These are phyloP conservation scores for Xylaria sp. DNA, from an alignment of 2,329 filamentous ascomycete genomes.

Conservation along the genomic window DNA sequence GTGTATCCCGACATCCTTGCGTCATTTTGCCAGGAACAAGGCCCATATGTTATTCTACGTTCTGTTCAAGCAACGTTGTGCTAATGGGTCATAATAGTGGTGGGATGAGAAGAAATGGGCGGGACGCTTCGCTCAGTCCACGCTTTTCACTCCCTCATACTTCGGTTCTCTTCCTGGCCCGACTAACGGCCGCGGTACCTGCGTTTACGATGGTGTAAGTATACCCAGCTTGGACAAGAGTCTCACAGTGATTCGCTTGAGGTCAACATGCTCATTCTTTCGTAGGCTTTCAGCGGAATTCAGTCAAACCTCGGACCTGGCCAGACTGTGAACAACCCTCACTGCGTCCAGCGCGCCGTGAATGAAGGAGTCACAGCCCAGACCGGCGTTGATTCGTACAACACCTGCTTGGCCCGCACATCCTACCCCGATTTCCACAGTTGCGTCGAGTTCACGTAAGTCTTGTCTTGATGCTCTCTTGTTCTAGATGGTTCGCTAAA, in stretches of 20 bases:
- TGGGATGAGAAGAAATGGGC: slow-evolving; percentile 53
- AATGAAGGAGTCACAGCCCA: slow-evolving; percentile 46
- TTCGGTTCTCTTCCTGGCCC: slow-evolving; percentile 47
- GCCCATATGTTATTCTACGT: neutral
- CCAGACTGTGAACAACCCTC: slow-evolving; percentile 44
- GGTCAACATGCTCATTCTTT: slow-evolving; percentile 24
- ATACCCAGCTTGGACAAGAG: neutral
- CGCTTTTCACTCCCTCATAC: slow-evolving; percentile 47
- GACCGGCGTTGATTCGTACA: slow-evolving; percentile 43
- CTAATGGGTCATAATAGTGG: slow-evolving; percentile 39
- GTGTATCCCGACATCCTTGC: neutral
- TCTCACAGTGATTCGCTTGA: neutral
- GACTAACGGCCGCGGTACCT: slow-evolving; percentile 46
- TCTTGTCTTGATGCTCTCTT: neutral
- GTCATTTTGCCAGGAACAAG: neutral
- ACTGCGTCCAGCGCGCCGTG: slow-evolving; percentile 51
- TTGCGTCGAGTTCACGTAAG: slow-evolving; percentile 49
- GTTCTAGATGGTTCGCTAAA: slow-evolving; percentile 24
- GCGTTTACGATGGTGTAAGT: slow-evolving; percentile 45
- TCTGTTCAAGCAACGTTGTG: neutral
- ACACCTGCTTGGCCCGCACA: slow-evolving; percentile 44
- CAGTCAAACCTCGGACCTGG: slow-evolving; percentile 44
- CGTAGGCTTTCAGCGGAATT: slow-evolving; percentile 43
- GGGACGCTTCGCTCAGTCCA: slow-evolving; percentile 46
- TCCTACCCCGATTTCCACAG: slow-evolving; percentile 48